These are phyloP conservation scores for Hypomontagnella monticulosa DNA, from an alignment of 495 filamentous ascomycete genomes.

Conservation along the genomic window DNA sequence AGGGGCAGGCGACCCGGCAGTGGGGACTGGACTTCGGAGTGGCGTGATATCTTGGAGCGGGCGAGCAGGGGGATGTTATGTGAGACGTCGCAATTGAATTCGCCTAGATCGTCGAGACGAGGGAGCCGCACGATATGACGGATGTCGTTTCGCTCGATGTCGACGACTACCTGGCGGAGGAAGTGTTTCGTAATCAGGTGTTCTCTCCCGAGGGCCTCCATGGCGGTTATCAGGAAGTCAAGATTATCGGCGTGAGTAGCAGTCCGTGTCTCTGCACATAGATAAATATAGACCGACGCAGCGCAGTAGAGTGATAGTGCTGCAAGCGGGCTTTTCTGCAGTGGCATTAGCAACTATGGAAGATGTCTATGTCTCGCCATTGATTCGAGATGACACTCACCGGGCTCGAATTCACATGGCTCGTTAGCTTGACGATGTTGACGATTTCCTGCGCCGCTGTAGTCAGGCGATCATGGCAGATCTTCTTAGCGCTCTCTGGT, in stretches of 20 bases:
- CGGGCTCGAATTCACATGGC: constrained; percentile 40
- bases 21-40: constrained; percentile 45
- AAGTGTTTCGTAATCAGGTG: constrained; percentile 53
- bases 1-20: constrained; percentile 51
- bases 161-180: constrained; percentile 52
- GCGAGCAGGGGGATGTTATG: constrained; percentile 55
- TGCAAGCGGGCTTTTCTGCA: constrained; percentile 51
- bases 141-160: constrained; percentile 52
- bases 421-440: constrained; percentile 53
- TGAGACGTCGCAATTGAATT: constrained; percentile 18
- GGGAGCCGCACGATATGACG: constrained; percentile 28
- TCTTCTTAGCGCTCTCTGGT: constrained; percentile 42
- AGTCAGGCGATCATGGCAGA: constrained; percentile 45
- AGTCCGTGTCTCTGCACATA: constrained; percentile 40
- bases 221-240: constrained; percentile 51
- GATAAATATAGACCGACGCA: constrained; percentile 51
- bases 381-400: constrained; percentile 27
- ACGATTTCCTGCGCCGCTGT: constrained; percentile 56
- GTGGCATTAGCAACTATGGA: constrained; percentile 4
- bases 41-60: constrained; percentile 43
- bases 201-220: constrained; percentile 49
- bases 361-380: neutral
- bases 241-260: constrained; percentile 48
- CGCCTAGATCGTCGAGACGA: constrained; percentile 17
- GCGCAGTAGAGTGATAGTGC: constrained; percentile 56